Evolutionary conservation across 345 rosid genomes (phyloP).

Genomic region (Draba incana): DNA sequence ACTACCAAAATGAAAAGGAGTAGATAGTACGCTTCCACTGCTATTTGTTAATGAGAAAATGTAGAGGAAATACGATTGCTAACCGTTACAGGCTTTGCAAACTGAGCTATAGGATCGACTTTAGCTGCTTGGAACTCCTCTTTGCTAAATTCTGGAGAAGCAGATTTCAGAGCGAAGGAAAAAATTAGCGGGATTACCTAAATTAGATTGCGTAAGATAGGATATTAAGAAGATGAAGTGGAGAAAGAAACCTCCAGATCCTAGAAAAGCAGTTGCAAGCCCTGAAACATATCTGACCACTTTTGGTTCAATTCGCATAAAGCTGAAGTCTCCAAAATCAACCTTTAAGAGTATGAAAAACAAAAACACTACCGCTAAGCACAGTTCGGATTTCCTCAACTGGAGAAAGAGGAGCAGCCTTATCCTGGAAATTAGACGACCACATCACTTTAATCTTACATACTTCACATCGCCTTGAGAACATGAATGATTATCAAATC

Average conservation of each 20-base stretch:
- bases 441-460: too few species aligned
- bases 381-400: conserved; percentile 77
- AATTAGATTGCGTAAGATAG: background rate
- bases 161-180: background rate
- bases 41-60: background rate
- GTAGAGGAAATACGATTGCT: conserved; percentile 3
- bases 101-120: conserved; percentile 86
- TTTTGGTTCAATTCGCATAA: conserved; percentile 78
- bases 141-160: conserved; percentile 66
- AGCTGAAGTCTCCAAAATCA: conserved; percentile 96
- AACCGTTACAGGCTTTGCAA: conserved; percentile 86
- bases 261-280: conserved; percentile 85
- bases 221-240: conserved; percentile 33
- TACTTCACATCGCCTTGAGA: background rate
- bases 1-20: conserved; percentile 45
- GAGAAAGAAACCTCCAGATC: conserved; percentile 76
- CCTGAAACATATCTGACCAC: conserved; percentile 86
- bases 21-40: background rate
- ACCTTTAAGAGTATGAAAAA: conserved; percentile 56
- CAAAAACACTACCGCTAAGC: conserved; percentile 52
- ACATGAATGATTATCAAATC: background rate
- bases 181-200: background rate
- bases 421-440: conserved; percentile 54
- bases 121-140: conserved; percentile 70
- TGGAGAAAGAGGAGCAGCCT: conserved; percentile 81